Conservation (phyloP, 164 flowering plant species). For the Cinnamomum micranthum region DNA sequence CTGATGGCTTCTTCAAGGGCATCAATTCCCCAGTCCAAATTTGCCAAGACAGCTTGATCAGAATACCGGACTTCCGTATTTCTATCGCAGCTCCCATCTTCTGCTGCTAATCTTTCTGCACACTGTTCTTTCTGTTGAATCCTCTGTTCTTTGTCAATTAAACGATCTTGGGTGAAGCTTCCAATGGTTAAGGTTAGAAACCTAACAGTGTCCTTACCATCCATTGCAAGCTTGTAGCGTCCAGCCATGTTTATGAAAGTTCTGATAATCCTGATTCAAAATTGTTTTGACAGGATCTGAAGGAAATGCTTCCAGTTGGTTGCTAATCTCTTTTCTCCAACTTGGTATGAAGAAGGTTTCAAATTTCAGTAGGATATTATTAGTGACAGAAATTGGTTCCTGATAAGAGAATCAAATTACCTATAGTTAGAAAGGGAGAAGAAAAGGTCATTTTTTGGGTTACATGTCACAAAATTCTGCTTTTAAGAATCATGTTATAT, state of each 20-base stretch:
- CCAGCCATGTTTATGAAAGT: conserved; percentile 26
- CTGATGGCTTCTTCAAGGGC: conserved; percentile 77
- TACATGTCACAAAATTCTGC: neutral
- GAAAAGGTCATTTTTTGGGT: too few species aligned
- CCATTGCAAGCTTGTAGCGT: conserved; percentile 41
- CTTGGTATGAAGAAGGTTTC: neutral
- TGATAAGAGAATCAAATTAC: neutral
- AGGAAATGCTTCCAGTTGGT: neutral
- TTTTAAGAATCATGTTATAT: too few species aligned
- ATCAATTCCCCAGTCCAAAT: conserved; percentile 85
- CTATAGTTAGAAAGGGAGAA: neutral
- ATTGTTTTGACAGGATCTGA: neutral
- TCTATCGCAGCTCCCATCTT: conserved; percentile 34
- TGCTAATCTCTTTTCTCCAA: neutral
- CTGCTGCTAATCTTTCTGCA: conserved; percentile 78
- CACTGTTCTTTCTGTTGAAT: conserved; percentile 69
- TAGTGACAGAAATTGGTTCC: neutral
- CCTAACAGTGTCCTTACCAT: conserved; percentile 51
- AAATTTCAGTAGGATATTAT: neutral
- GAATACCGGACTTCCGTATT: conserved; percentile 55
- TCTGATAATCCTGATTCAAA: neutral
- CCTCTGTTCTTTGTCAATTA: conserved; percentile 50
- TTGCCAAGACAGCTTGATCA: conserved; percentile 76
- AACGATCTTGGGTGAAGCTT: conserved; percentile 52
- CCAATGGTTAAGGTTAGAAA: conserved; percentile 43